A percentile compares a stretch with the other conserved stretches of the same genome.
These are phyloP conservation scores for Arachis stenosperma DNA, from an alignment of 306 rosid species.

Conservation along the genomic window DNA sequence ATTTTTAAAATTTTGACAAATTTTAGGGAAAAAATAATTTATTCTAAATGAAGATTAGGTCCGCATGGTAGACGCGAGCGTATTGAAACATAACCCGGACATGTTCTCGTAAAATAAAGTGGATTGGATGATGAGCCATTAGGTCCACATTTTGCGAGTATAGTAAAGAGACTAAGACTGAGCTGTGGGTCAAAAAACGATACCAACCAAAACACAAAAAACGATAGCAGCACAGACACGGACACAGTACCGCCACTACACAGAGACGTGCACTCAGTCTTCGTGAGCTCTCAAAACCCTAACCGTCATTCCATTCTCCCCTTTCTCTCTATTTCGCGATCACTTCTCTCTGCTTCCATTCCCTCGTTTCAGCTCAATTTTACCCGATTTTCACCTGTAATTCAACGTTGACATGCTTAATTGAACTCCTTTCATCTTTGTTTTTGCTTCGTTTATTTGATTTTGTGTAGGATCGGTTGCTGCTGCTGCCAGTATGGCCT, in stretches of 20 bases:
- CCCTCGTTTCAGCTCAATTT: conserved; percentile 23
- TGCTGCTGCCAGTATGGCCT: conserved; percentile 45
- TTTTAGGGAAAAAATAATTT: no score
- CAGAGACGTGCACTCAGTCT: conserved; percentile 44
- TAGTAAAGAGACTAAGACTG: conserved; percentile 35
- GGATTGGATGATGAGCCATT: conserved; percentile 65
- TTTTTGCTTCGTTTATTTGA: conserved; percentile 34
- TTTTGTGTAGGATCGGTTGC: conserved; percentile 55
- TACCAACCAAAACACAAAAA: conserved; percentile 31
- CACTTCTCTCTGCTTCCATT: not conserved
- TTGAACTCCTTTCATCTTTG: conserved; percentile 24
- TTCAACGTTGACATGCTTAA: conserved; percentile 8
- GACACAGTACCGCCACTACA: conserved; percentile 30
- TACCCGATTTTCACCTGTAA: not conserved
- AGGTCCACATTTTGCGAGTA: conserved; percentile 65
- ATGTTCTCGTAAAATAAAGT: conserved; percentile 51
- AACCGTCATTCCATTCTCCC: conserved; percentile 13
- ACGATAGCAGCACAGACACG: conserved; percentile 31
- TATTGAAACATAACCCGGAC: conserved; percentile 79
- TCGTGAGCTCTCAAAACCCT: conserved; percentile 54
- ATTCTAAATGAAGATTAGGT: no score
- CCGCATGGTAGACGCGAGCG: conserved; percentile 40
- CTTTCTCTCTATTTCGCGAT: not conserved
- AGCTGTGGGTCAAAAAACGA: conserved; percentile 37
- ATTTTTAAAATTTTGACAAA: no score